These are phyloP conservation scores for Tricholoma matsutake DNA, from an alignment of 768 basidiomycete species.

Conservation along the genomic window DNA sequence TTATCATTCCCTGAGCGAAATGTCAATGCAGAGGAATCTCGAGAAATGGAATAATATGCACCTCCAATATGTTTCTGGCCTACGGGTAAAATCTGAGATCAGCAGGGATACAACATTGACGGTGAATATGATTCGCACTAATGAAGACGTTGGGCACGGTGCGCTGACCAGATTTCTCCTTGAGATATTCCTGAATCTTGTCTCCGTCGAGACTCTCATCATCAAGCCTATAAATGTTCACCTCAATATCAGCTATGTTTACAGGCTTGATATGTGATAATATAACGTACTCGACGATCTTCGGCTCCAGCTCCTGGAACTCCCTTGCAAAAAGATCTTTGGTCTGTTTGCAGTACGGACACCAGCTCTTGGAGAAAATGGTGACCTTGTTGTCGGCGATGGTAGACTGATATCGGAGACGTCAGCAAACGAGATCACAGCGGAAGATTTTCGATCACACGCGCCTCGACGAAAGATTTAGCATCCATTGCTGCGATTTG, in stretches of 20 bases:
- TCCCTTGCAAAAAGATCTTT: conserved; percentile 43
- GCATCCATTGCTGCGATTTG: conserved; percentile 33
- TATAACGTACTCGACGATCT: conserved; percentile 45
- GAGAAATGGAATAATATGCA: conserved; percentile 17
- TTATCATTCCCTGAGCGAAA: conserved; percentile 36
- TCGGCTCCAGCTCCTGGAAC: conserved; percentile 35
- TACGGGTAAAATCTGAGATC: conserved; percentile 14
- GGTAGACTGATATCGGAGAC: conserved; percentile 29
- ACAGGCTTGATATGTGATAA: not conserved
- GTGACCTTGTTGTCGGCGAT: conserved; percentile 50
- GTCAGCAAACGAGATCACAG: not conserved
- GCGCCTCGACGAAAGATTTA: conserved; percentile 48
- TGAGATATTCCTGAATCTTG: conserved; percentile 66
- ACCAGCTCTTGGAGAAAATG: conserved; percentile 60
- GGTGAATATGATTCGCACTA: conserved; percentile 37
- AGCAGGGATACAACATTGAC: not conserved
- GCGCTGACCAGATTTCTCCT: conserved; percentile 58
- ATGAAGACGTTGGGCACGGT: conserved; percentile 82
- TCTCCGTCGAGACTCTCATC: conserved; percentile 48
- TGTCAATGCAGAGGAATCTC: not conserved
- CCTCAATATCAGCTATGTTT: not conserved
- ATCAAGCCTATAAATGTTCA: conserved; percentile 43
- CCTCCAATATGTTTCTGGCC: conserved; percentile 56
- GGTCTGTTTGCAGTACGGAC: conserved; percentile 49
- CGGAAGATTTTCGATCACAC: conserved; percentile 6